Conservation (phyloP, 805 yeast species). For the Saccharomycopsis sp. region DNA sequence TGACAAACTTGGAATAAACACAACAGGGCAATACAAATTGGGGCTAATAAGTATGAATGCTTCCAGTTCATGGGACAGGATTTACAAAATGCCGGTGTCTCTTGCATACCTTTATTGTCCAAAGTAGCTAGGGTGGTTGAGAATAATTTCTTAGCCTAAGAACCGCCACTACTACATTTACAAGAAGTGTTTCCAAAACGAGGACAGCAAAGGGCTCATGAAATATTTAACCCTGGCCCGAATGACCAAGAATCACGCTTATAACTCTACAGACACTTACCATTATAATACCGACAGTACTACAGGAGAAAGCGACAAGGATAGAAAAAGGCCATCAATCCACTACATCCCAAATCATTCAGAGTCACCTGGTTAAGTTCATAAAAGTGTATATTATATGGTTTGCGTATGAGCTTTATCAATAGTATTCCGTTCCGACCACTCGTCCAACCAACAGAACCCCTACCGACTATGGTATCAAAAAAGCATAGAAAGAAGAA, state of each 20-base stretch:
- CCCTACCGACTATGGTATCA: no score
- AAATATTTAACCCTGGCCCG: not conserved
- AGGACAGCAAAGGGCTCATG: not conserved
- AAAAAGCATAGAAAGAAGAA: no score
- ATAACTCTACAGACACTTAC: not conserved
- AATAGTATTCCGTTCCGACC: no score
- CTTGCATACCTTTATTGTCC: not conserved
- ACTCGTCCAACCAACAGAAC: no score
- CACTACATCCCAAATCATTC: no score
- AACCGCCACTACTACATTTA: constrained; percentile 7
- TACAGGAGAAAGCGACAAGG: not conserved
- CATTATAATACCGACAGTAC: no score
- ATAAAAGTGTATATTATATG: no score
- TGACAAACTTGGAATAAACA: not conserved
- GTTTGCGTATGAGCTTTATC: no score
- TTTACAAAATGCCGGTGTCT: not conserved
- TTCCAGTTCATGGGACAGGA: not conserved
- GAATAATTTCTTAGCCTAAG: not conserved
- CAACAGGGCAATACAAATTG: constrained; percentile 1
- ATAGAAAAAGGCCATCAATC: not conserved
- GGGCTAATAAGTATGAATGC: constrained; percentile 7
- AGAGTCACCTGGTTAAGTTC: no score
- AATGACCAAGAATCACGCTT: not conserved
- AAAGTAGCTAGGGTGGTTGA: not conserved
- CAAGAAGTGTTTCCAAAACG: not conserved